phyloP scores from a whole-genome alignment of 352 stramenopile species.

The Pythium biforme region DNA sequence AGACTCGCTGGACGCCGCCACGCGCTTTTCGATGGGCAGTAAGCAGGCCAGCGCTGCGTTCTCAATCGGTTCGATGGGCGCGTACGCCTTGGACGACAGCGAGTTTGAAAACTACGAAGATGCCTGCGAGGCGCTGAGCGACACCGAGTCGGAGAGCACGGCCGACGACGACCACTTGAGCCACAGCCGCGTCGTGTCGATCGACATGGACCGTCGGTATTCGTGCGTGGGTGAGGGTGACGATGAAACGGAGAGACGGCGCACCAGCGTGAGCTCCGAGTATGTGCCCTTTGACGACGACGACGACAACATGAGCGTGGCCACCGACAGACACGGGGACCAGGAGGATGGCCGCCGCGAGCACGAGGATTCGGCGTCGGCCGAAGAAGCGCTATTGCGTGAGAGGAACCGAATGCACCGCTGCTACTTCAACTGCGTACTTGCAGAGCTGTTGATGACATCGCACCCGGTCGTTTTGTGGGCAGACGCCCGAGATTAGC shows the following conservation, averaged over 20 bases:
- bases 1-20: neutral
- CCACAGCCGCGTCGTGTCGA: neutral
- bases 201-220: constrained; percentile 18
- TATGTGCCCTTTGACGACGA: constrained; percentile 28
- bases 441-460: constrained; percentile 14
- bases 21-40: constrained; percentile 8
- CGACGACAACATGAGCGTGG: neutral
- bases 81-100: constrained; percentile 11
- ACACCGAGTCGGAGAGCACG: constrained; percentile 28
- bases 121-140: constrained; percentile 5
- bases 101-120: constrained; percentile 16
- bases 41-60: constrained; percentile 22
- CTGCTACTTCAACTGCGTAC: constrained; percentile 10
- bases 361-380: neutral
- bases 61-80: constrained; percentile 22
- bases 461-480: constrained; percentile 3
- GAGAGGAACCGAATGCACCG: neutral
- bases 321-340: neutral
- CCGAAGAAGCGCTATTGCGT: neutral
- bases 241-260: neutral
- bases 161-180: constrained; percentile 15
- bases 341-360: neutral
- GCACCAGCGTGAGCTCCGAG: constrained; percentile 15
- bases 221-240: constrained; percentile 9
- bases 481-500: neutral